phyloP scores from a whole-genome alignment of 177 flowering plant genomes.

The Viscum album region DNA sequence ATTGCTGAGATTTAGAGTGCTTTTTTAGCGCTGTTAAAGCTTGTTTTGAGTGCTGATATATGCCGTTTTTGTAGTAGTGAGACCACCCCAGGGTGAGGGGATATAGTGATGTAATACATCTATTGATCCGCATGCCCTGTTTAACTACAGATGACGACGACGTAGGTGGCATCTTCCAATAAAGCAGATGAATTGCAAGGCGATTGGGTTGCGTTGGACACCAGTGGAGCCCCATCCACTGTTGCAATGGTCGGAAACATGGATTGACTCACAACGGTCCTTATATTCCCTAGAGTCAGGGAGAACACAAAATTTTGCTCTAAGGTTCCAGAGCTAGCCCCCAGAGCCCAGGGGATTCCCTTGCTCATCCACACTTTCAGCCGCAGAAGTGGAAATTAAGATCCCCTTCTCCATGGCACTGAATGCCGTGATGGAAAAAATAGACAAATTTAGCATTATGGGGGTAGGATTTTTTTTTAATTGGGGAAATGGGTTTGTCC shows the following conservation, averaged over 20 bases:
- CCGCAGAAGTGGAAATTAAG: slow-evolving; percentile 71
- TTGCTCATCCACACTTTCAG: slow-evolving; percentile 43
- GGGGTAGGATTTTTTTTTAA: no score
- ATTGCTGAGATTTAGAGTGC: no score
- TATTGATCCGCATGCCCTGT: slow-evolving; percentile 57
- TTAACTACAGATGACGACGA: slow-evolving; percentile 59
- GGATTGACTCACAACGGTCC: slow-evolving; percentile 43
- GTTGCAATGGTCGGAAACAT: no score
- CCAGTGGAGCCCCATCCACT: no score
- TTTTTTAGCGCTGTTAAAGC: no score
- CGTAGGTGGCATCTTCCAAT: slow-evolving; percentile 42
- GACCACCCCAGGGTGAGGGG: slow-evolving; percentile 82
- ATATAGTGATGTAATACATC: slow-evolving; percentile 72
- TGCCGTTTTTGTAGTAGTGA: no score
- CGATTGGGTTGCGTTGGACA: no score
- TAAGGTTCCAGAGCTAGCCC: slow-evolving; percentile 78
- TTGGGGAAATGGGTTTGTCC: no score
- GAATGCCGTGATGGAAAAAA: slow-evolving; percentile 75
- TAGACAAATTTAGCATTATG: no score
- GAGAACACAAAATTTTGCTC: slow-evolving; percentile 78
- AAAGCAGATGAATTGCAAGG: no score
- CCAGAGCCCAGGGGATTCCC: slow-evolving; percentile 74
- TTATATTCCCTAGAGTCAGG: slow-evolving; percentile 34
- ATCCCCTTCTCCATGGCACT: slow-evolving; percentile 62
- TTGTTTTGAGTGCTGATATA: no score